phyloP scores from a whole-genome alignment of 129 eudicot species.

The carrot (Daucus carota) region DNA sequence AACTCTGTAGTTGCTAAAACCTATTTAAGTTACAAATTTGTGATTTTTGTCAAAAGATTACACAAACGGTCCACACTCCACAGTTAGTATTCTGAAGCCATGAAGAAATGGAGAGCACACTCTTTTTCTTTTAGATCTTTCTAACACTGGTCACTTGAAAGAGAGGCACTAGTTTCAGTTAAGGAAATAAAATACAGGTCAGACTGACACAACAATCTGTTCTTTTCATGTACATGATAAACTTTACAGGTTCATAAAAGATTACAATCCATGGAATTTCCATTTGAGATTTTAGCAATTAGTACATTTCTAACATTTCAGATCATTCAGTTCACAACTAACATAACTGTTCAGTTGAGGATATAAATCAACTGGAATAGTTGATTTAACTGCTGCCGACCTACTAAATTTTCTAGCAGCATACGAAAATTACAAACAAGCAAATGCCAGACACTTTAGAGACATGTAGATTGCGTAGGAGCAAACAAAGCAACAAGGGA shows the following conservation, averaged over 20 bases:
- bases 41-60: too few relatives aligned
- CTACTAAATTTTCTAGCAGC: background rate
- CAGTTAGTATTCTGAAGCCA: too few relatives aligned
- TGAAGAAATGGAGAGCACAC: too few relatives aligned
- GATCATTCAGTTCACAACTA: background rate
- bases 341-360: too few relatives aligned
- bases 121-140: too few relatives aligned
- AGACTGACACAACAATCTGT: background rate
- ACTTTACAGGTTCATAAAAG: too few relatives aligned
- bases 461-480: background rate
- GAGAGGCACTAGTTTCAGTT: background rate
- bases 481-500: background rate
- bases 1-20: too few relatives aligned
- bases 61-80: too few relatives aligned
- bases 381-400: background rate
- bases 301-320: background rate
- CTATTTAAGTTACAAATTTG: too few relatives aligned
- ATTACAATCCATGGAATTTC: background rate
- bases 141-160: background rate
- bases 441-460: background rate
- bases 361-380: background rate
- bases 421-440: background rate
- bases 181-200: background rate
- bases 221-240: background rate
- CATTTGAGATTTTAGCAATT: background rate